Conservation (phyloP, 805 yeast genomes). For the Candida caryicola region DNA sequence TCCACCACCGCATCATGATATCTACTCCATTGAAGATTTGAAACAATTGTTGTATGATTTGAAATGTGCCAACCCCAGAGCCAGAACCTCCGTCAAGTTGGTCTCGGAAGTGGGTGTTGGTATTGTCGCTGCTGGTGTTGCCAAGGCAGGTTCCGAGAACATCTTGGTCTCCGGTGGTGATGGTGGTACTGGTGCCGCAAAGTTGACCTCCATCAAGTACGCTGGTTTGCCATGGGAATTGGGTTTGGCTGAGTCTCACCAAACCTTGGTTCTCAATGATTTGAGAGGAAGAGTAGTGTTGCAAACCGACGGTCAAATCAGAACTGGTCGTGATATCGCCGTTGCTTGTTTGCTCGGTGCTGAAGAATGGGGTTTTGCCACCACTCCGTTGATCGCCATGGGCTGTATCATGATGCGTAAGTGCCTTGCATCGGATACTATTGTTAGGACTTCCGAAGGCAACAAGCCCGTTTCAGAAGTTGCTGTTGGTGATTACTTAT, state of each 20-base stretch:
- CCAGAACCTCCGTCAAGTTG: conserved; percentile 92
- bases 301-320: conserved; percentile 97
- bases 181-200: conserved; percentile 99
- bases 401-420: conserved; percentile 97
- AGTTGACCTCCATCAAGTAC: conserved; percentile 94
- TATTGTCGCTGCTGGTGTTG: conserved; percentile 98
- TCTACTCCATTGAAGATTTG: conserved; percentile 95
- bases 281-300: conserved; percentile 92
- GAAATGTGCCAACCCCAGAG: conserved; percentile 95
- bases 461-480: conserved; percentile 3
- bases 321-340: conserved; percentile 96
- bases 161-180: conserved; percentile 95
- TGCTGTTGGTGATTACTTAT: conserved; percentile 6
- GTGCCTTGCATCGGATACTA: conserved; percentile 10
- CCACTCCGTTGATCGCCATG: conserved; percentile 94
- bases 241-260: conserved; percentile 97
- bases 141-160: conserved; percentile 97
- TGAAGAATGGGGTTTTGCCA: conserved; percentile 97
- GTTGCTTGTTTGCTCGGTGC: conserved; percentile 96
- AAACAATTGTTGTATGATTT: conserved; percentile 94
- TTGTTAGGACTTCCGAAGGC: conserved; percentile 9
- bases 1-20: conserved; percentile 99
- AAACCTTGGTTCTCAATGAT: conserved; percentile 92
- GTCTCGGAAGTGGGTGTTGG: conserved; percentile 99
- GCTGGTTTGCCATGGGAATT: conserved; percentile 99